Conservation (phyloP, 1,284 basidiomycete genomes). For the Malassezia obtusa region DNA sequence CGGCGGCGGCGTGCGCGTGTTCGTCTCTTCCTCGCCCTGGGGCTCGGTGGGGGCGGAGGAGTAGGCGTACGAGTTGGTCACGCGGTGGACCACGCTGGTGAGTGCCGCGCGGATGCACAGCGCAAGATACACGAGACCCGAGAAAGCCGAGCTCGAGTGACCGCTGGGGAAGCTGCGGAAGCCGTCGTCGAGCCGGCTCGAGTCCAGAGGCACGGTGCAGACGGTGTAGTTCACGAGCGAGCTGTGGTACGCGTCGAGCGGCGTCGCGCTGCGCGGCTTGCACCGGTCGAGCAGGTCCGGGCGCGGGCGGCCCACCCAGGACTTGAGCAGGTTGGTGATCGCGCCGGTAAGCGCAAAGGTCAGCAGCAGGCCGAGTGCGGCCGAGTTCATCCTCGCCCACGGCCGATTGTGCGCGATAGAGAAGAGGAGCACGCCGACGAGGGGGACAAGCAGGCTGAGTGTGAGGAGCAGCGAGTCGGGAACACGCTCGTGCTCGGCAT, state of each 20-base stretch:
- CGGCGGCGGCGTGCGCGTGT: neutral
- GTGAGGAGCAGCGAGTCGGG: conserved; percentile 53
- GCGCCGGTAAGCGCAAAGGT: conserved; percentile 65
- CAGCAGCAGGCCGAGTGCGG: conserved; percentile 65
- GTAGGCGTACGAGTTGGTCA: neutral
- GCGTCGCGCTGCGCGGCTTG: conserved; percentile 64
- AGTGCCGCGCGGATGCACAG: conserved; percentile 55
- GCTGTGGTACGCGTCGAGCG: conserved; percentile 16
- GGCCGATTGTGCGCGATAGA: conserved; percentile 64
- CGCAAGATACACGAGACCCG: conserved; percentile 78
- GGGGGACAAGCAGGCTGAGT: conserved; percentile 8
- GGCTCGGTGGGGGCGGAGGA: neutral
- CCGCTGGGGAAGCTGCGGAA: conserved; percentile 91
- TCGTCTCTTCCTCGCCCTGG: neutral
- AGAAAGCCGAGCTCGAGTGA: conserved; percentile 83
- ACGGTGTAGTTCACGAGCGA: conserved; percentile 61
- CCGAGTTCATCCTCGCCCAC: conserved; percentile 79
- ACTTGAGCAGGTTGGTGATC: conserved; percentile 73
- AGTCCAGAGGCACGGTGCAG: conserved; percentile 56
- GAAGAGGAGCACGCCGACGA: conserved; percentile 55
- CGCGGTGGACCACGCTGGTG: neutral
- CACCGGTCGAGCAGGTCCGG: conserved; percentile 59
- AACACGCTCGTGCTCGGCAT: conserved; percentile 70
- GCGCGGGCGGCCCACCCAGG: conserved; percentile 71
- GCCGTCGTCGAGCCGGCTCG: conserved; percentile 51